Percentiles rank a stretch among this genome's conserved stretches.
Conservation (phyloP, 306 rosid species). For the Prunus kanzakura region DNA sequence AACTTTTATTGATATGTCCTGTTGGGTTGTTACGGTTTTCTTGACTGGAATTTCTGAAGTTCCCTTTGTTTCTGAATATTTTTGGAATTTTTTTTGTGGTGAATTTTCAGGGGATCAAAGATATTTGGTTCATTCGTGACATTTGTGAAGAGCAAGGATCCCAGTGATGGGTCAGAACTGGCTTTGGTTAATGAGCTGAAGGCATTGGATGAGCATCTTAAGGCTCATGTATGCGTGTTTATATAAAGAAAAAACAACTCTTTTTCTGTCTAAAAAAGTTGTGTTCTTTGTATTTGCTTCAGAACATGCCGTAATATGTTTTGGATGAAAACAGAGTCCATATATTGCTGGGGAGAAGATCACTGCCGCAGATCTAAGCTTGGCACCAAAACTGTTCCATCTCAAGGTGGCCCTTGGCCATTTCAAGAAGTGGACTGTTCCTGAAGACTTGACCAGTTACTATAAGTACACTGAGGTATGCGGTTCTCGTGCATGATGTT, state of each 20-base stretch:
- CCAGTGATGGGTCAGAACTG: slow-evolving; percentile 82
- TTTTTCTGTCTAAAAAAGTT: not conserved
- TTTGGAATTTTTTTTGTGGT: not conserved
- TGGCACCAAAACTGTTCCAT: slow-evolving; percentile 92
- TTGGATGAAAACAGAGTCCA: slow-evolving; percentile 59
- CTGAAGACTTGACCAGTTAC: slow-evolving; percentile 47
- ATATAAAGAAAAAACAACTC: not conserved
- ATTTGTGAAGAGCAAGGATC: slow-evolving; percentile 82
- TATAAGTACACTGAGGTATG: slow-evolving; percentile 62
- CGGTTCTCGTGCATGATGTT: slow-evolving; percentile 14
- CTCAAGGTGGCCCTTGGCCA: slow-evolving; percentile 69
- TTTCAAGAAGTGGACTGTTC: slow-evolving; percentile 84
- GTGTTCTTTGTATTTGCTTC: not conserved
- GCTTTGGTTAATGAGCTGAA: slow-evolving; percentile 64
- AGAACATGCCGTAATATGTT: slow-evolving; percentile 21
- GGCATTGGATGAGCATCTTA: slow-evolving; percentile 79
- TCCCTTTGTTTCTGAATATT: slow-evolving; percentile 10
- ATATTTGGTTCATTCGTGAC: slow-evolving; percentile 56
- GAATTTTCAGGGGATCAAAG: slow-evolving; percentile 72
- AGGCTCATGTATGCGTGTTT: slow-evolving; percentile 56
- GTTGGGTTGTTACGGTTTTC: not conserved
- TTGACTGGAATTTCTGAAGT: not conserved
- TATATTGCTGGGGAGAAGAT: slow-evolving; percentile 81
- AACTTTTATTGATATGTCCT: not conserved
- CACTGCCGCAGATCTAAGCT: slow-evolving; percentile 77